These are phyloP conservation scores for Discostella stelligeroides DNA, from an alignment of 108 stramenopile species.

Conservation along the genomic window DNA sequence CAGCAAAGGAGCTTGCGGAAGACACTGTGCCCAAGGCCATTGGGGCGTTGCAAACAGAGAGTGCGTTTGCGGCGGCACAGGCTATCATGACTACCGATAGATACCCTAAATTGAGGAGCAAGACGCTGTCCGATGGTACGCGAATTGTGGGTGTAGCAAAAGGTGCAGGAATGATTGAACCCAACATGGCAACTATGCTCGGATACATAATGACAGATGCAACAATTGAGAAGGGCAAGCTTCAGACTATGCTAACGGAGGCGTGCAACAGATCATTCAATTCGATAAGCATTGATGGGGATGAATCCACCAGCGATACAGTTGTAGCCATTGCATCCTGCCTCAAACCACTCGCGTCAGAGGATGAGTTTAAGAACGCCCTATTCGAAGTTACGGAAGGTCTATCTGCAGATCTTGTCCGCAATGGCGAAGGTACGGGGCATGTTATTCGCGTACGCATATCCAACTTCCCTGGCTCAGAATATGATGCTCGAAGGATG, in stretches of 20 bases:
- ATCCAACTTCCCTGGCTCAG: slow-evolving; percentile 80
- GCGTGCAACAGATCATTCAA: slow-evolving; percentile 89
- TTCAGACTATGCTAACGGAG: slow-evolving; percentile 73
- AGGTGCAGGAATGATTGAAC: slow-evolving; percentile 99
- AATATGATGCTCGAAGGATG: slow-evolving; percentile 81
- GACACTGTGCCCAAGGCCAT: slow-evolving; percentile 82
- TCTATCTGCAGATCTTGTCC: slow-evolving; percentile 93
- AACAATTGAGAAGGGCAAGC: slow-evolving; percentile 60
- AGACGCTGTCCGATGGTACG: slow-evolving; percentile 80
- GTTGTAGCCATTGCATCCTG: slow-evolving; percentile 85
- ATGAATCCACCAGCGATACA: slow-evolving; percentile 95
- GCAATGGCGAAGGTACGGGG: slow-evolving; percentile 98
- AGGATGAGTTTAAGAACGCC: slow-evolving; percentile 81
- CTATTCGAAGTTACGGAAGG: slow-evolving; percentile 76
- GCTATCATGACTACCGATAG: slow-evolving; percentile 90
- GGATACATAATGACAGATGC: slow-evolving; percentile 95
- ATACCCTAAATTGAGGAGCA: slow-evolving; percentile 82
- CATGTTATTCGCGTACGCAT: slow-evolving; percentile 94
- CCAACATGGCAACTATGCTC: slow-evolving; percentile 98
- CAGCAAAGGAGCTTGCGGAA: slow-evolving; percentile 80
- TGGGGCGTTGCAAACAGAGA: slow-evolving; percentile 72
- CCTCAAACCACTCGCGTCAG: slow-evolving; percentile 52
- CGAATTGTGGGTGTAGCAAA: slow-evolving; percentile 89
- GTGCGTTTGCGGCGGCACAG: slow-evolving; percentile 82
- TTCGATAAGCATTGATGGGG: slow-evolving; percentile 94